Evolutionary conservation across 352 stramenopile species (phyloP), one percentile per base, ranked within the genome.

Genomic region (Thalassiosira pacifica): DNA sequence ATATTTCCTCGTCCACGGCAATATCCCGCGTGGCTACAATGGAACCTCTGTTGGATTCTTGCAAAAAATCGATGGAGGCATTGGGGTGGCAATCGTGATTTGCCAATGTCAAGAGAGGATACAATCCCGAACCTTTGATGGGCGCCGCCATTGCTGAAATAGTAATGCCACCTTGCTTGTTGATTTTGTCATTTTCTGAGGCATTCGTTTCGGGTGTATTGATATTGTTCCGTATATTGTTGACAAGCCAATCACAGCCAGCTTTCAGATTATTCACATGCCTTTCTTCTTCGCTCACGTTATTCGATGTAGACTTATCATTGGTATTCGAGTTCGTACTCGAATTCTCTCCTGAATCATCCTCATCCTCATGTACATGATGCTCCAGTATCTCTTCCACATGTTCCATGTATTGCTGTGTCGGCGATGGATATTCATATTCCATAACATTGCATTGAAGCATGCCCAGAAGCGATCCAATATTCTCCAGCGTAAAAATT

Each of bases 1-100:
- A 68, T 24, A 87, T 79, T 27, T 84, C 81, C 32, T 81, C 74
- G 24, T 66, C 80, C 11, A 34, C 16, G 16, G 31, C 4, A 31
- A 87, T 87, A 32, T 83, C 27, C 32, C 79, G 70, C 10, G 70
- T 66, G 3, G 79, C 79, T 66, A 85, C 81, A 53, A 88, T 88
- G 8, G 81, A 88, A 16, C 37, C 37, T 48, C 37, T 6, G 13
- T 48, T 48, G 6, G 37, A 48, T 48, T 48, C 37, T 6, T 48
- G 37, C 13, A 48, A 48, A 48, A 16, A 48, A 16, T 48, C 37
- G 13, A 48, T 48, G 37, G 37, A 48, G 61, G 81, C 81, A 76
- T 88, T 88, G 1, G 81, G 81, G 57, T 76, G 57, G 37, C 81
- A 88, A 66, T 84, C 67, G 76, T 88, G 81, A 76, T 88, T 88